Evolutionary conservation across 257 asterid species (phyloP).

Genomic region (Fraxinus americana): DNA sequence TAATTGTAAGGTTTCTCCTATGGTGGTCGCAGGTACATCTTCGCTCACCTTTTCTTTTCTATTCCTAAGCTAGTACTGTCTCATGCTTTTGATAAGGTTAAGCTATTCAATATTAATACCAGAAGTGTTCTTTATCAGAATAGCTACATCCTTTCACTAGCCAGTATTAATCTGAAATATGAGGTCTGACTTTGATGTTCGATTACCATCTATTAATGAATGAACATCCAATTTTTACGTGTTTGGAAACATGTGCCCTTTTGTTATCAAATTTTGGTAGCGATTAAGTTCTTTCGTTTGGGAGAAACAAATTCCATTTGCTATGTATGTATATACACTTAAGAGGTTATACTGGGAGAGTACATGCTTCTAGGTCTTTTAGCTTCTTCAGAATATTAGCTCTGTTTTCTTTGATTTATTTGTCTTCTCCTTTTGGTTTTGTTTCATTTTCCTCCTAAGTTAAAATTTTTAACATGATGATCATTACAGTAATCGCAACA

Average conservation of each 20-base stretch:
- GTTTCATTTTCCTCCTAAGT: slow-evolving; percentile 4
- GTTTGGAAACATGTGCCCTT: background rate
- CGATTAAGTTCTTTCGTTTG: background rate
- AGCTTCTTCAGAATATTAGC: background rate
- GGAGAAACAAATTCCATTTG: slow-evolving; percentile 5
- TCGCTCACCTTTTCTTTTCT: slow-evolving; percentile 21
- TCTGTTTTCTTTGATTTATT: background rate
- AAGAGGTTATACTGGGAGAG: background rate
- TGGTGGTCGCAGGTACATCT: slow-evolving; percentile 98
- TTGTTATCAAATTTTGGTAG: slow-evolving; percentile 1
- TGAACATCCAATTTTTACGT: background rate
- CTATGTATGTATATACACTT: slow-evolving; percentile 1
- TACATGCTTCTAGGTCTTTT: background rate
- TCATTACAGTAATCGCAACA: background rate
- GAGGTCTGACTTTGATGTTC: slow-evolving; percentile 10
- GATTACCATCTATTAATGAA: background rate
- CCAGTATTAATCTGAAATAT: background rate
- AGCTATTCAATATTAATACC: background rate
- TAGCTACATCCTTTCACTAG: slow-evolving; percentile 13
- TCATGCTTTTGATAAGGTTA: slow-evolving; percentile 6
- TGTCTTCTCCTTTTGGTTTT: slow-evolving; percentile 7
- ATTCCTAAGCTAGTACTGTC: slow-evolving; percentile 10
- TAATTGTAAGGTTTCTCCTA: slow-evolving; percentile 75
- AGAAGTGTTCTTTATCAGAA: background rate
- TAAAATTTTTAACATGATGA: background rate